A percentile compares a stretch with the other conserved stretches of the same genome.
Evolutionary conservation across 768 basidiomycete genomes (phyloP).

Genomic region (Lactarius deliciosus): DNA sequence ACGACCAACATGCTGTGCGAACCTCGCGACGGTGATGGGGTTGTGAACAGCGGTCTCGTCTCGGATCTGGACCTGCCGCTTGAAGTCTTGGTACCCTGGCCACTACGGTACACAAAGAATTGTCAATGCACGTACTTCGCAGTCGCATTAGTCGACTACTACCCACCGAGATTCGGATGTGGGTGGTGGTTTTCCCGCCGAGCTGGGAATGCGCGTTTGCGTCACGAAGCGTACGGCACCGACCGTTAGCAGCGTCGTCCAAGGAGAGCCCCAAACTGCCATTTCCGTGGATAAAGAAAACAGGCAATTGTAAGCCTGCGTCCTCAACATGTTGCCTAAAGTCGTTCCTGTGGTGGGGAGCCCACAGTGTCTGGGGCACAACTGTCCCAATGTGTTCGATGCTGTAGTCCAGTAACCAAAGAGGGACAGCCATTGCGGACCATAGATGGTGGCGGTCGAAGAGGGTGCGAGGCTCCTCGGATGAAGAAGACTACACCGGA

Average conservation of each 20-base stretch:
- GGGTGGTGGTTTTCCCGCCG: conserved; percentile 18
- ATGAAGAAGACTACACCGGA: conserved; percentile 1
- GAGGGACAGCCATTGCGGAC: not conserved
- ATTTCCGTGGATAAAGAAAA: conserved; percentile 19
- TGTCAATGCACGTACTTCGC: conserved; percentile 2
- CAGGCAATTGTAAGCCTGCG: conserved; percentile 20
- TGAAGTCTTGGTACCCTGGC: conserved; percentile 18
- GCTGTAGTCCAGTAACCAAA: conserved; percentile 14
- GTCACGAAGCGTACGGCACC: conserved; percentile 11
- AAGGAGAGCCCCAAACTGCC: conserved; percentile 18
- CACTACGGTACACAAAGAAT: conserved; percentile 10
- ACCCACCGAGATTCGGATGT: conserved; percentile 21
- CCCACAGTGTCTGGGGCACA: conserved; percentile 21
- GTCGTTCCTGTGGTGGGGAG: conserved; percentile 12
- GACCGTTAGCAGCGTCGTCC: conserved; percentile 12
- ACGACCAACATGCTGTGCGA: conserved; percentile 22
- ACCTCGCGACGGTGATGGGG: conserved; percentile 19
- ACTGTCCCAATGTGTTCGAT: conserved; percentile 11
- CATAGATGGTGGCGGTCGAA: not conserved
- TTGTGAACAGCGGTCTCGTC: conserved; percentile 17
- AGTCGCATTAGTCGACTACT: not conserved
- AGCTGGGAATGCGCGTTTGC: not conserved
- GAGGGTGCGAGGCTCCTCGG: not conserved
- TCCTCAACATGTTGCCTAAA: conserved; percentile 13
- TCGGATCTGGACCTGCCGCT: conserved; percentile 20